Conservation (phyloP, 768 basidiomycete species). For the Lactarius vividus region DNA sequence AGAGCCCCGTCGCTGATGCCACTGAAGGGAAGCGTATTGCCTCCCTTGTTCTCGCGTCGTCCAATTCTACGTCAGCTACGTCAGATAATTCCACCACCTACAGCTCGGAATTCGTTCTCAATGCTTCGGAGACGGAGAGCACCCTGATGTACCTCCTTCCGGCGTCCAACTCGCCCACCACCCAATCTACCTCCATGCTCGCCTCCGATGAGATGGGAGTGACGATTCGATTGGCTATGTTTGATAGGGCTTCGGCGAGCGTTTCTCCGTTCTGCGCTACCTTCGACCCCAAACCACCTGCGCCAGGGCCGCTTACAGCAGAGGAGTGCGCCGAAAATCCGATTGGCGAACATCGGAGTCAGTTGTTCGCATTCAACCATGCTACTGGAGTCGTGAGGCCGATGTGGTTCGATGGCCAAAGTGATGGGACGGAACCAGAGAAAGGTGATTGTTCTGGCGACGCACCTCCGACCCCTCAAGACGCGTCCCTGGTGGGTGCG, state of each 20-base stretch:
- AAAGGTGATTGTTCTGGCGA: constrained; percentile 24
- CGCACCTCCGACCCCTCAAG: constrained; percentile 19
- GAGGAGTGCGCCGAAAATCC: constrained; percentile 39
- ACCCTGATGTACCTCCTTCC: constrained; percentile 35
- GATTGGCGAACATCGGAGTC: constrained; percentile 42
- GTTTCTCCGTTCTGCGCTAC: constrained; percentile 56
- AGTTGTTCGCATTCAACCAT: constrained; percentile 57
- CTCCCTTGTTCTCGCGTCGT: constrained; percentile 38
- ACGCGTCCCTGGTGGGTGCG: constrained; percentile 16
- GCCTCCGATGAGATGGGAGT: constrained; percentile 36
- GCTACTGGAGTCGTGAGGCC: constrained; percentile 51
- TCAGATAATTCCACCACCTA: constrained; percentile 10
- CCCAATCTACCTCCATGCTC: constrained; percentile 3
- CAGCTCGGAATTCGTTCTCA: constrained; percentile 31
- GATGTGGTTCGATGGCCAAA: constrained; percentile 41
- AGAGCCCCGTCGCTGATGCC: constrained; percentile 40
- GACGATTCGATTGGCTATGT: constrained; percentile 44
- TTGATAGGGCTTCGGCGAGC: constrained; percentile 37
- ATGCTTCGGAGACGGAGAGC: constrained; percentile 33
- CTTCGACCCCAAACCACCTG: constrained; percentile 51
- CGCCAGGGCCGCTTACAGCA: constrained; percentile 50
- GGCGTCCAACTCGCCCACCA: constrained; percentile 16
- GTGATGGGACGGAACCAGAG: constrained; percentile 31
- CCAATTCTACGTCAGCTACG: constrained; percentile 10
- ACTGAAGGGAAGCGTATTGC: constrained; percentile 38